Base-by-base conservation (phyloP, 306 rosid genomes). In the Vachellia collinsii region DNA sequence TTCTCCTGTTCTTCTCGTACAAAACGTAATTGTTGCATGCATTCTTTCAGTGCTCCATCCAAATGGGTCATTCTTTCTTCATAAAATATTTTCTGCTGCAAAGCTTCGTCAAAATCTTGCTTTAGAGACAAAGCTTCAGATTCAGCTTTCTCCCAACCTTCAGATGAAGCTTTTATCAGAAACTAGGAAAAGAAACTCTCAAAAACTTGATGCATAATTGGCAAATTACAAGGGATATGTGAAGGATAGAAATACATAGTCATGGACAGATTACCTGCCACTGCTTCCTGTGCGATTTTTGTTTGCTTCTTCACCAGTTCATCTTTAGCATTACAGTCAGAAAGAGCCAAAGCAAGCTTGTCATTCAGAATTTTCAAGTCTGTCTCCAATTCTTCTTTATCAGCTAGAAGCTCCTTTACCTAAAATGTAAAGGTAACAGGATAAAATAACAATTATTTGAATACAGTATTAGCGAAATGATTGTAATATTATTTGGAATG, bases 1-100 rank as follows among this genome's bases (percentile, higher is more conserved):
- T 83, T 77, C 83, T 90, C 90, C 78, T 88, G 88, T 81, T 90
- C 94, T 36, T 90, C 94, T 68, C 88, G 89, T 66, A 88, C 92
- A 82, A 85, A 88, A 42, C 85, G 82, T 68, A 87, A 86, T 85
- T 90, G 92, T 66, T 85, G 90, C 92, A 85, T 87, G 75, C 92
- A 88, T 74, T 90, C 94, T 82, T 85, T 87, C 50, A 88, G 87
- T 0, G 90, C 89, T 42, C 78, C 88, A 87, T 90, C 90, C 83
- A 90, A 77, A 77, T 90, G 90, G 51, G 82, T 63, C 75, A 88
- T 41, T 79, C 92, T 82, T 72, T 90, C 94, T 83, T 88, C 91
- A 42, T 82, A 70, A 69, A 76, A 79, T 56, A 78, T 68, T 84
- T 78, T 78, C 64, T 83, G 86, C 77, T 80, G 87, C 36, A 80